Conservation (phyloP, 495 filamentous ascomycete genomes). For the Recurvomyces mirabilis region DNA sequence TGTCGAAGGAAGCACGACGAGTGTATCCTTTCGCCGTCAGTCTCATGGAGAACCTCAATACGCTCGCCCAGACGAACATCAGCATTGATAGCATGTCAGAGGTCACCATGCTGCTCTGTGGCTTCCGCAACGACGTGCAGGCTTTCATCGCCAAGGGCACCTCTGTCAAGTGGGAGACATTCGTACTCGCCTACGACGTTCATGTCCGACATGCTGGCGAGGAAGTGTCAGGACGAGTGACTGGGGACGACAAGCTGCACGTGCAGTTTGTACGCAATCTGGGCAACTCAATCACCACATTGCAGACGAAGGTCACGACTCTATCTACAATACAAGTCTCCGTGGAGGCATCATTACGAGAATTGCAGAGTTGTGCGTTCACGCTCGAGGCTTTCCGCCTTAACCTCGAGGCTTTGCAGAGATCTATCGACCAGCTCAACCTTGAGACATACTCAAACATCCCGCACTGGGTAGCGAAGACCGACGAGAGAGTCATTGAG, state of each 20-base stretch:
- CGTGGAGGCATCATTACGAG: conserved; percentile 67
- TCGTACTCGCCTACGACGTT: conserved; percentile 90
- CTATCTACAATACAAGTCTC: conserved; percentile 68
- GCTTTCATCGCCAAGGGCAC: conserved; percentile 71
- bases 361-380: conserved; percentile 80
- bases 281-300: conserved; percentile 64
- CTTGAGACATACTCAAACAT: conserved; percentile 92
- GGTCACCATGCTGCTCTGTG: conserved; percentile 73
- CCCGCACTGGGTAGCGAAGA: conserved; percentile 68
- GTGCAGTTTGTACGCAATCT: conserved; percentile 94
- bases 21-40: conserved; percentile 97
- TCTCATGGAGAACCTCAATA: conserved; percentile 93
- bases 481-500: conserved; percentile 72
- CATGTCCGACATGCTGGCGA: conserved; percentile 59
- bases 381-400: conserved; percentile 61
- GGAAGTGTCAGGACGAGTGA: conserved; percentile 23
- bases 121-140: conserved; percentile 82
- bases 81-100: conserved; percentile 72
- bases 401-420: conserved; percentile 74
- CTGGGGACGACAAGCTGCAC: conserved; percentile 74
- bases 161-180: conserved; percentile 88
- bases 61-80: conserved; percentile 73
- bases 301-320: conserved; percentile 74
- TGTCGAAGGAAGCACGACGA: conserved; percentile 91
- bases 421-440: conserved; percentile 85